Evolutionary conservation across 2,329 filamentous ascomycete genomes (phyloP).

Genomic region (Tolypocladium pustulatum): DNA sequence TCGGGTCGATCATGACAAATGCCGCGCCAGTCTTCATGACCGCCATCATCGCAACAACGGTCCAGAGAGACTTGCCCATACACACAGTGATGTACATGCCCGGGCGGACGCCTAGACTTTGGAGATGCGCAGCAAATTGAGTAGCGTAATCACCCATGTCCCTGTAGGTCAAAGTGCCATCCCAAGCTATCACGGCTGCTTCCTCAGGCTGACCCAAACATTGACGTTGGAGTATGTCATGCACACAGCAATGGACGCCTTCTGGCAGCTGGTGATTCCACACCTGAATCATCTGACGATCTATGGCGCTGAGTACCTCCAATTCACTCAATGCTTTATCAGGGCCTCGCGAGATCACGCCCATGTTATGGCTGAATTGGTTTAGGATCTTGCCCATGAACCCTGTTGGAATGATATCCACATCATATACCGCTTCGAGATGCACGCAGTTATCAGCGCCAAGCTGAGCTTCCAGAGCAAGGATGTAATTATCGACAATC

Average conservation of each 20-base stretch:
- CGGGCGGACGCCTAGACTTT: background rate
- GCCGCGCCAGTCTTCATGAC: slow-evolving; percentile 19
- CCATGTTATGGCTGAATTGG: slow-evolving; percentile 1
- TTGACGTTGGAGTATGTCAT: background rate
- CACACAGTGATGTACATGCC: background rate
- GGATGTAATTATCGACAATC: slow-evolving; percentile 1
- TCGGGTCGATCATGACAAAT: slow-evolving; percentile 18
- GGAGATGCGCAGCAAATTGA: slow-evolving; percentile 3
- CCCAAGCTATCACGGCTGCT: slow-evolving; percentile 1
- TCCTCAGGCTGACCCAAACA: background rate
- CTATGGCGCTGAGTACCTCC: background rate
- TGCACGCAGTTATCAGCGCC: background rate
- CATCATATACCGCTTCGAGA: slow-evolving; percentile 1
- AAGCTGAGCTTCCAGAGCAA: background rate
- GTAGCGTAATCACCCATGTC: slow-evolving; percentile 4
- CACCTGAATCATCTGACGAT: background rate
- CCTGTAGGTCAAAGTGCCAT: slow-evolving; percentile 1
- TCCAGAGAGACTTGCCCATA: slow-evolving; percentile 1
- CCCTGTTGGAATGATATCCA: background rate
- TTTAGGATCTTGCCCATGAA: slow-evolving; percentile 1
- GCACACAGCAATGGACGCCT: background rate
- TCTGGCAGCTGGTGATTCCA: background rate
- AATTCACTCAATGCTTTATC: background rate
- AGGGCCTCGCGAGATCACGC: background rate
- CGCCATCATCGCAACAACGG: background rate